phyloP scores from a whole-genome alignment of 1,139 yeast genomes.

The Hansenula anomala region DNA sequence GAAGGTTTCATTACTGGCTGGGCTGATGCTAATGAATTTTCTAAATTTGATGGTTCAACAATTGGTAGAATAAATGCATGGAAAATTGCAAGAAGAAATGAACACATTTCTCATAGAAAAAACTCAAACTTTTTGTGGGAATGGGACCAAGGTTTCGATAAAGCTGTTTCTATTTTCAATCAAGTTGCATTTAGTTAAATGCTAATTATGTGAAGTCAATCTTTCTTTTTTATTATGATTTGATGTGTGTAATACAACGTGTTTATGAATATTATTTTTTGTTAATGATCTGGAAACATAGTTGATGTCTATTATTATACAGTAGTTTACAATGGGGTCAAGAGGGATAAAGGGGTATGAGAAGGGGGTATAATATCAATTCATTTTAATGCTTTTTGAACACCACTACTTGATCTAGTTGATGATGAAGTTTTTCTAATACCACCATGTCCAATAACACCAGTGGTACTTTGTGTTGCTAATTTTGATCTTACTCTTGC shows the following conservation, averaged over 20 bases:
- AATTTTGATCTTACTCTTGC: conserved; percentile 24
- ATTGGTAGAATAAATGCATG: conserved; percentile 73
- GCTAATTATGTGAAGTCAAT: neutral
- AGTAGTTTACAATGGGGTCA: no score
- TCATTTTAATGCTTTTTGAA: conserved; percentile 6
- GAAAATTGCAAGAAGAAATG: conserved; percentile 48
- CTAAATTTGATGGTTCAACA: conserved; percentile 60
- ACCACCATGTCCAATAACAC: conserved; percentile 21
- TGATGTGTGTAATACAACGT: neutral
- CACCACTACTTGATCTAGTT: conserved; percentile 20
- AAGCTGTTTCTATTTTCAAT: conserved; percentile 40
- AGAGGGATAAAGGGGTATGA: no score
- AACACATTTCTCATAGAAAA: conserved; percentile 57
- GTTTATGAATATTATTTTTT: no score
- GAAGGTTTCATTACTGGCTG: conserved; percentile 77
- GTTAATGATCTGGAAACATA: neutral
- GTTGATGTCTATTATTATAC: neutral
- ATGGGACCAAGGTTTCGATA: conserved; percentile 79
- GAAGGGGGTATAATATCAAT: no score
- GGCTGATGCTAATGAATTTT: conserved; percentile 66
- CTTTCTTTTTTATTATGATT: neutral
- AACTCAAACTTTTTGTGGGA: conserved; percentile 66
- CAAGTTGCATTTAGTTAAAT: conserved; percentile 4
- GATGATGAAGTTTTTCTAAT: conserved; percentile 20
- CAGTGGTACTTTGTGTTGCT: conserved; percentile 10